Conservation (phyloP, 2,329 filamentous ascomycete genomes). For the Epichloe gansuensis region DNA sequence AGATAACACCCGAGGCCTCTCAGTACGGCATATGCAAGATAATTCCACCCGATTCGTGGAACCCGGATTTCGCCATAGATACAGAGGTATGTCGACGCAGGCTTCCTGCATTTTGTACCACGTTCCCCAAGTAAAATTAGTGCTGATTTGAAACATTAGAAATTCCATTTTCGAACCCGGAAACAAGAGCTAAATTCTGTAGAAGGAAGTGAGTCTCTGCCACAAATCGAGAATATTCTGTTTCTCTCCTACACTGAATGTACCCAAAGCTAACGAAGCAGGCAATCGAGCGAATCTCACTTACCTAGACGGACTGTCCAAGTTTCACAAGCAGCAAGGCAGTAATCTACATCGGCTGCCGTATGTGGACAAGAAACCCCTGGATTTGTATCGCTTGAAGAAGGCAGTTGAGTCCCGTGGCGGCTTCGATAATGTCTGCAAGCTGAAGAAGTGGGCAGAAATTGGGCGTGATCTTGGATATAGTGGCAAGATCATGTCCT, state of each 20-base stretch:
- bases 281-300: constrained; percentile 91
- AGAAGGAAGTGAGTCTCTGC: constrained; percentile 69
- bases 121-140: background rate
- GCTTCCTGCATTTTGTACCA: constrained; percentile 4
- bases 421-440: constrained; percentile 94
- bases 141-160: constrained; percentile 35
- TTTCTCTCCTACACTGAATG: background rate
- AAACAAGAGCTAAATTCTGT: constrained; percentile 96
- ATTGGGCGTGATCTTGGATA: constrained; percentile 94
- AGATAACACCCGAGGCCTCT: constrained; percentile 74
- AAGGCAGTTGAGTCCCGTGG: constrained; percentile 92
- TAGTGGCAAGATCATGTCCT: constrained; percentile 99
- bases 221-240: background rate
- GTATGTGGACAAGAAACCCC: constrained; percentile 92
- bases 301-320: constrained; percentile 87
- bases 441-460: constrained; percentile 97
- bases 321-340: constrained; percentile 95
- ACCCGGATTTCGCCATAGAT: constrained; percentile 89
- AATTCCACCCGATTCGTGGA: constrained; percentile 87
- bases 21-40: constrained; percentile 93
- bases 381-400: constrained; percentile 91
- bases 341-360: constrained; percentile 88
- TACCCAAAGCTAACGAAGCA: constrained; percentile 21
- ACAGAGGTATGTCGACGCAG: constrained; percentile 56
- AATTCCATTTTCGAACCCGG: constrained; percentile 91